Percentiles rank a stretch among this genome's conserved stretches.
These are phyloP conservation scores for Cudoniella acicularis DNA, from an alignment of 495 filamentous ascomycete species.

Conservation along the genomic window DNA sequence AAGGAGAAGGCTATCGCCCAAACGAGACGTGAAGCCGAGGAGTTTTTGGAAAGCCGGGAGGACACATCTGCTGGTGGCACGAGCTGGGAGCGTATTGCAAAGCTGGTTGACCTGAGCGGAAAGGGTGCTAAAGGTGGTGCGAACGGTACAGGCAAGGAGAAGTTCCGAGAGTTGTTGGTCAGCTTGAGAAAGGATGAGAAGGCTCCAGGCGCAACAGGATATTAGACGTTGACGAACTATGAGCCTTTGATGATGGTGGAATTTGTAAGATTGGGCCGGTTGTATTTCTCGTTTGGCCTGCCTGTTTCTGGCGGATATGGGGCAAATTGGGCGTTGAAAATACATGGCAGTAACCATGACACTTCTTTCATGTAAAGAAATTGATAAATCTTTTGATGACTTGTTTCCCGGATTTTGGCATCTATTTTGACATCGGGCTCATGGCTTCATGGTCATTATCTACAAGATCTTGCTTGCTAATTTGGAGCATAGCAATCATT, in stretches of 20 bases:
- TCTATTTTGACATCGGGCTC: neutral
- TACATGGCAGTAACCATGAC: constrained; percentile 19
- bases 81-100: constrained; percentile 97
- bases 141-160: constrained; percentile 85
- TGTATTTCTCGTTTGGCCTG: constrained; percentile 16
- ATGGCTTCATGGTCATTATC: constrained; percentile 21
- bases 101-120: constrained; percentile 92
- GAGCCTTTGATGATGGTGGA: neutral
- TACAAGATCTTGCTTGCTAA: neutral
- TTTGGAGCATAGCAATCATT: constrained; percentile 12
- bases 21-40: constrained; percentile 87
- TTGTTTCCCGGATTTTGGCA: no score
- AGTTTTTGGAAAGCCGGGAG: constrained; percentile 83
- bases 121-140: constrained; percentile 85
- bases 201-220: constrained; percentile 77
- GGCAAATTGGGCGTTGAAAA: constrained; percentile 22
- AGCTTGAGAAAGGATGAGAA: constrained; percentile 91
- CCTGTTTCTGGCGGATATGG: constrained; percentile 13
- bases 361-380: neutral
- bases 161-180: constrained; percentile 87
- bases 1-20: constrained; percentile 85
- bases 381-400: neutral
- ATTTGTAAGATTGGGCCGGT: constrained; percentile 18
- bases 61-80: constrained; percentile 92
- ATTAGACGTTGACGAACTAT: constrained; percentile 30